A percentile compares a stretch with the other conserved stretches of the same genome.
These are phyloP conservation scores for Trichosporon asahii DNA, from an alignment of 1,284 basidiomycete species.

Conservation along the genomic window DNA sequence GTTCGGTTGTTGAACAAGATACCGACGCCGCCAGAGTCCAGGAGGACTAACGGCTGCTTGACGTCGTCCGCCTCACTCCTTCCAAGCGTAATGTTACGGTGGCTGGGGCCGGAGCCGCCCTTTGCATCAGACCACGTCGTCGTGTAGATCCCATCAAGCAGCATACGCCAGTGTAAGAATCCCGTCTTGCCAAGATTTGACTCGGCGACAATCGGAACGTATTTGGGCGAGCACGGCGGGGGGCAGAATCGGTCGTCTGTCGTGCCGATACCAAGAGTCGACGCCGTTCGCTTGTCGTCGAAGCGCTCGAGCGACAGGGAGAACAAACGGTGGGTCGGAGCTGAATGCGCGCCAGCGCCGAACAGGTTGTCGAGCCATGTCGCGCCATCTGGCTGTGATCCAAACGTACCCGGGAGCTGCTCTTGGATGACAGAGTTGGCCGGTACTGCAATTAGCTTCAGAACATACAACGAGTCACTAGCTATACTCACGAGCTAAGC, in stretches of 20 bases:
- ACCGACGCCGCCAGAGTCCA: conserved; percentile 50
- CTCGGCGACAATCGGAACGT: conserved; percentile 43
- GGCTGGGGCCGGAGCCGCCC: conserved; percentile 29
- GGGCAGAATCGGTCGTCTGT: conserved; percentile 37
- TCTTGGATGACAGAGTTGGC: conserved; percentile 45
- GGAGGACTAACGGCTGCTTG: conserved; percentile 41
- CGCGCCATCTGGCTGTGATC: conserved; percentile 48
- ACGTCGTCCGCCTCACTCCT: conserved; percentile 30
- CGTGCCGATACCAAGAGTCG: conserved; percentile 43
- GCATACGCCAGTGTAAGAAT: conserved; percentile 45
- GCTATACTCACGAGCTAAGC: conserved; percentile 40
- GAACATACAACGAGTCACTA: background rate
- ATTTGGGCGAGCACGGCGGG: conserved; percentile 38
- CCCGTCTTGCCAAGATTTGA: conserved; percentile 42
- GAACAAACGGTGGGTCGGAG: conserved; percentile 46
- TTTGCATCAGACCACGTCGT: conserved; percentile 33
- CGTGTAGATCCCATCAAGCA: conserved; percentile 30
- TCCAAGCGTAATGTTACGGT: conserved; percentile 31
- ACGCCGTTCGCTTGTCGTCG: conserved; percentile 48
- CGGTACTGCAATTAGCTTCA: conserved; percentile 31
- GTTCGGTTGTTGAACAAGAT: conserved; percentile 39
- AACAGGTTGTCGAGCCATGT: conserved; percentile 52
- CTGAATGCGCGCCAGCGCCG: conserved; percentile 40
- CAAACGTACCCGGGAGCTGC: conserved; percentile 45
- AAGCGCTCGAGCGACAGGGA: conserved; percentile 43